phyloP scores from a whole-genome alignment of 2,329 filamentous ascomycete species.

The Aspergillus jensenii region DNA sequence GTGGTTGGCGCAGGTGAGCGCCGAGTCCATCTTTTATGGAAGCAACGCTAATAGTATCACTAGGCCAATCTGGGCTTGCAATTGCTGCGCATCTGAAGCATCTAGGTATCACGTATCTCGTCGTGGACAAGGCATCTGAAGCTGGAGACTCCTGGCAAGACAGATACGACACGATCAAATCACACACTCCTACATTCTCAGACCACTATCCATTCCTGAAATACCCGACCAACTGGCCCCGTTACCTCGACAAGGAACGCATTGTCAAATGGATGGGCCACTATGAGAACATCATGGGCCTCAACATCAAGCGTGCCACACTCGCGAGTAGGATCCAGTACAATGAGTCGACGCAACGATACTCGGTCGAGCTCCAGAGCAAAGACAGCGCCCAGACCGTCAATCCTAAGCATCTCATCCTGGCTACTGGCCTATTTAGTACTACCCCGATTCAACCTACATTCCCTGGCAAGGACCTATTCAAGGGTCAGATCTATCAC shows the following conservation, averaged over 20 bases:
- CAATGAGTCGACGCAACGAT: not conserved
- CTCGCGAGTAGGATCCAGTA: not conserved
- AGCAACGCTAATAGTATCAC: not conserved
- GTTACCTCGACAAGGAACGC: not conserved
- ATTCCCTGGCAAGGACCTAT: not conserved
- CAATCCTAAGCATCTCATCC: not conserved
- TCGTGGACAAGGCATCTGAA: not conserved
- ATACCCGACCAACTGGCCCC: not conserved
- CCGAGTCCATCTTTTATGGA: too few relatives aligned
- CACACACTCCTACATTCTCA: not conserved
- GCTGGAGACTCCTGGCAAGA: not conserved
- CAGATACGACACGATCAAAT: not conserved
- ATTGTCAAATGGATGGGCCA: not conserved
- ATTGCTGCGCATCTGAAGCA: not conserved
- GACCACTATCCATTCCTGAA: not conserved
- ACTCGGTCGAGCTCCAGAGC: not conserved
- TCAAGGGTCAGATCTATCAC: not conserved
- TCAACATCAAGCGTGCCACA: not conserved
- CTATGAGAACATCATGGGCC: not conserved
- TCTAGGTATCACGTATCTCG: not conserved
- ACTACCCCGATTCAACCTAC: not conserved
- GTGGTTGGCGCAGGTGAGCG: not conserved
- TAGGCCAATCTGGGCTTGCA: not conserved
- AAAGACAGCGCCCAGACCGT: not conserved
- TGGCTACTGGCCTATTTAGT: not conserved